Percentiles rank a stretch among this genome's conserved stretches.
Evolutionary conservation across 140 eudicot genomes (phyloP).

Genomic region (Senecio squalidus): DNA sequence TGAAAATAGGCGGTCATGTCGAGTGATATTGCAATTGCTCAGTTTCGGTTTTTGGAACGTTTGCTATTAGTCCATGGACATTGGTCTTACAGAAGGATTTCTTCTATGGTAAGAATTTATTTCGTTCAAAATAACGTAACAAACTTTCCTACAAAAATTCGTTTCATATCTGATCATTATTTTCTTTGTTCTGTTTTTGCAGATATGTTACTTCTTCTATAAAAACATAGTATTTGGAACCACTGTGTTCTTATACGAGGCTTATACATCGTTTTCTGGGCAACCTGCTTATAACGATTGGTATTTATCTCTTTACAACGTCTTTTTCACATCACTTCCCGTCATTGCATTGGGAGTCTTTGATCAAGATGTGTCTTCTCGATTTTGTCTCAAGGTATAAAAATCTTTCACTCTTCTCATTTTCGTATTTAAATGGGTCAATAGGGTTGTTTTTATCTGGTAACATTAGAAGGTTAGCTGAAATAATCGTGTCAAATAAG

Average conservation of each 20-base stretch:
- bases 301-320: conserved; percentile 50
- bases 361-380: conserved; percentile 62
- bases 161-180: background rate
- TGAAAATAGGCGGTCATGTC: conserved; percentile 57
- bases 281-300: conserved; percentile 67
- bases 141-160: background rate
- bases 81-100: conserved; percentile 71
- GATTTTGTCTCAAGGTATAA: conserved; percentile 53
- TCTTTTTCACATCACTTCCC: conserved; percentile 62
- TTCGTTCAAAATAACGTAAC: background rate
- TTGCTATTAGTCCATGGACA: conserved; percentile 70
- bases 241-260: conserved; percentile 58
- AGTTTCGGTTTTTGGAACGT: conserved; percentile 67
- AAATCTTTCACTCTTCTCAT: background rate
- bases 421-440: background rate
- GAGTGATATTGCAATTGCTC: conserved; percentile 63
- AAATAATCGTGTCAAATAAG: no score
- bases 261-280: conserved; percentile 55
- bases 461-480: no score
- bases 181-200: conserved; percentile 11
- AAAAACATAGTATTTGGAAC: conserved; percentile 61
- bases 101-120: conserved; percentile 50
- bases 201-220: conserved; percentile 72
- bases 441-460: no score
- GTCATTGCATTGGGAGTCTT: conserved; percentile 63